phyloP scores from a whole-genome alignment of 495 filamentous ascomycete genomes.

The Massariosphaeria phaeospora region DNA sequence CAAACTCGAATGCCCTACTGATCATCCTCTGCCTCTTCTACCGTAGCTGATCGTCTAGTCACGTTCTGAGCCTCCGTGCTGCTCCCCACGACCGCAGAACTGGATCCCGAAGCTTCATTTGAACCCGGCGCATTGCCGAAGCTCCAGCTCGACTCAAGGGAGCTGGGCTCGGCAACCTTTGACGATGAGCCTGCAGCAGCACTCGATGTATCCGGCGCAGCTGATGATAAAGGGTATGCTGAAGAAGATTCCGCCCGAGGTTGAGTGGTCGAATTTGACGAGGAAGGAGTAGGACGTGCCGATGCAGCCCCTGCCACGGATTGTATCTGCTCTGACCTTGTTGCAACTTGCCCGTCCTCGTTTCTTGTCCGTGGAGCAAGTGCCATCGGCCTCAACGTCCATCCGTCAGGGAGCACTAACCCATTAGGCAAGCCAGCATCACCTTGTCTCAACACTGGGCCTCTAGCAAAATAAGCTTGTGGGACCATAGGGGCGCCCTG shows the following conservation, averaged over 20 bases:
- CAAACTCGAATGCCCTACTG: neutral
- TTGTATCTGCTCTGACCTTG: neutral
- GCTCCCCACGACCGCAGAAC: slow-evolving; percentile 20
- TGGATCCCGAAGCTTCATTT: slow-evolving; percentile 13
- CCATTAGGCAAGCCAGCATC: slow-evolving; percentile 68
- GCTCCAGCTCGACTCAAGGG: slow-evolving; percentile 26
- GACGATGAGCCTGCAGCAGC: slow-evolving; percentile 1
- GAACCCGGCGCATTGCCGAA: slow-evolving; percentile 17
- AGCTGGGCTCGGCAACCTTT: slow-evolving; percentile 17
- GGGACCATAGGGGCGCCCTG: slow-evolving; percentile 15
- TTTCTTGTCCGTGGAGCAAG: slow-evolving; percentile 1
- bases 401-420: slow-evolving; percentile 67
- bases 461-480: slow-evolving; percentile 39
- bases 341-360: neutral
- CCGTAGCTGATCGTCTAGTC: slow-evolving; percentile 23
- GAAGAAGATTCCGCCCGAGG: neutral
- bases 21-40: slow-evolving; percentile 27
- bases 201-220: slow-evolving; percentile 5
- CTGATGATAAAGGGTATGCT: slow-evolving; percentile 1
- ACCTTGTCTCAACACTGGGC: slow-evolving; percentile 54
- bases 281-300: neutral
- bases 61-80: slow-evolving; percentile 8
- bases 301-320: neutral
- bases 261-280: neutral
- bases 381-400: slow-evolving; percentile 51